Evolutionary conservation across 805 yeast species (phyloP).

Genomic region (Cyberlindnera bimundalis): DNA sequence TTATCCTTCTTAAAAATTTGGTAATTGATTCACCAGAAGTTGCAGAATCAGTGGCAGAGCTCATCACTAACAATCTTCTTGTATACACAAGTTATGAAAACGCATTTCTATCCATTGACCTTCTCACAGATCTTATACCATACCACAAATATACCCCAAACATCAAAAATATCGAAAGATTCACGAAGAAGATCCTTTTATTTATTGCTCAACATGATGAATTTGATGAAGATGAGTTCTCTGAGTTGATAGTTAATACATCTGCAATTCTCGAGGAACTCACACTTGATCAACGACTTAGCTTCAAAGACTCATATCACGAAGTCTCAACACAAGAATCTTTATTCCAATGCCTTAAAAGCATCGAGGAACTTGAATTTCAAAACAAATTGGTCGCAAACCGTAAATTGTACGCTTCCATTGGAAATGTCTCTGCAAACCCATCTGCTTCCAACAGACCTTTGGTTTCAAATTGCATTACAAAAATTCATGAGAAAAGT

Average conservation of each 20-base stretch:
- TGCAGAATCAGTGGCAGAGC: conserved; percentile 9
- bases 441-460: conserved; percentile 18
- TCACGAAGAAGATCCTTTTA: conserved; percentile 8
- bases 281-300: conserved; percentile 17
- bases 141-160: conserved; percentile 8
- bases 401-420: conserved; percentile 23
- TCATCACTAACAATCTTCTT: conserved; percentile 15
- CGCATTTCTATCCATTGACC: conserved; percentile 16
- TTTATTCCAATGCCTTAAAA: conserved; percentile 10
- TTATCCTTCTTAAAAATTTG: conserved; percentile 20
- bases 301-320: conserved; percentile 12
- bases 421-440: conserved; percentile 29
- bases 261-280: conserved; percentile 20
- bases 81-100: conserved; percentile 14
- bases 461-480: not conserved
- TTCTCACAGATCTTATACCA: conserved; percentile 17
- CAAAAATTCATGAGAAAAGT: not conserved
- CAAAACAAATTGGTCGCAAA: conserved; percentile 20
- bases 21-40: conserved; percentile 19
- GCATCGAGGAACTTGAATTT: conserved; percentile 14
- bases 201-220: conserved; percentile 3
- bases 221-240: conserved; percentile 25
- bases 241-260: conserved; percentile 18
- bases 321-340: conserved; percentile 13
- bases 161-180: conserved; percentile 9